phyloP scores from a whole-genome alignment of 1,284 basidiomycete species.

The Ceratobasidium theobromae region DNA sequence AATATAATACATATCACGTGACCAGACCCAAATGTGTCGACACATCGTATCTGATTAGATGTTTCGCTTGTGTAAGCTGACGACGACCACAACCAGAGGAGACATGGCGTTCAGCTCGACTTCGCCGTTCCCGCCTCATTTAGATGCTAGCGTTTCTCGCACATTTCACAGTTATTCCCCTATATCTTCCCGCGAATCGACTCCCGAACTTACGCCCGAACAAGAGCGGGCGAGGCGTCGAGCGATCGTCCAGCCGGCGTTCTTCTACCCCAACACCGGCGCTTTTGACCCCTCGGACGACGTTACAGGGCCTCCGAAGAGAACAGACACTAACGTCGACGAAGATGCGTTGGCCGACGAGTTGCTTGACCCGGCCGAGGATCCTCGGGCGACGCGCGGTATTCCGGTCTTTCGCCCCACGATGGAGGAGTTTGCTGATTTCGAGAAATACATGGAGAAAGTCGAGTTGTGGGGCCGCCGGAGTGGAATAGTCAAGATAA shows the following conservation, averaged over 20 bases:
- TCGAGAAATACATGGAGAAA: conserved; percentile 82
- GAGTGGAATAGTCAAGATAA: conserved; percentile 91
- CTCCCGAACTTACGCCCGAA: conserved; percentile 12
- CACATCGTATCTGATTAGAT: conserved; percentile 5
- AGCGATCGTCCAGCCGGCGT: conserved; percentile 64
- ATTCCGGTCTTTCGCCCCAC: conserved; percentile 93
- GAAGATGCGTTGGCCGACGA: conserved; percentile 40
- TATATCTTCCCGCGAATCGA: conserved; percentile 1
- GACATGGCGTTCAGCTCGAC: conserved; percentile 2
- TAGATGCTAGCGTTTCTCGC: background rate
- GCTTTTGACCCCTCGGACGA: conserved; percentile 41
- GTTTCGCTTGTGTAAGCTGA: conserved; percentile 10
- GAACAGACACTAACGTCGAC: conserved; percentile 48
- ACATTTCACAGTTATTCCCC: background rate
- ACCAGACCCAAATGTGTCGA: background rate
- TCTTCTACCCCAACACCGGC: conserved; percentile 64
- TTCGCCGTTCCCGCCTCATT: background rate
- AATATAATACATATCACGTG: background rate
- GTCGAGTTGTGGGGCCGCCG: conserved; percentile 85
- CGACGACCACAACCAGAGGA: conserved; percentile 13
- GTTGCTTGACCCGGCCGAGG: conserved; percentile 77
- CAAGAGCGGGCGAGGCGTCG: conserved; percentile 18
- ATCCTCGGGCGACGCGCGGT: conserved; percentile 80
- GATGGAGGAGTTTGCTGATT: conserved; percentile 85
- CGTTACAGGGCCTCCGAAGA: conserved; percentile 43